Conservation (phyloP, 176 grass and related monocot genomes). For the Echinochloa phyllopogon region DNA sequence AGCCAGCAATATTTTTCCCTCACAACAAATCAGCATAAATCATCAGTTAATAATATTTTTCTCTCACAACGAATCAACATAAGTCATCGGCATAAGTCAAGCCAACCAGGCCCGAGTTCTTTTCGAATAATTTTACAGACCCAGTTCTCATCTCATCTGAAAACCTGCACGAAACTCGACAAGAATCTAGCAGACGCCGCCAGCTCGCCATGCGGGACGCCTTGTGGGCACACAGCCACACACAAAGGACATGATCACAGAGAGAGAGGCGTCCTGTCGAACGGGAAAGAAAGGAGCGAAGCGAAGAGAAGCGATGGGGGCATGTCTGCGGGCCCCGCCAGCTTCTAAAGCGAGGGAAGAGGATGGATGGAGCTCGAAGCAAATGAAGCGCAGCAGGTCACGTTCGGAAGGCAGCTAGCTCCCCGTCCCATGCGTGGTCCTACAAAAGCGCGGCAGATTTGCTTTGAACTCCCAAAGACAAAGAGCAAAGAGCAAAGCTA, state of each 20-base stretch:
- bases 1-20: too few relatives aligned
- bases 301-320: background rate
- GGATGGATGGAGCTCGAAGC: constrained; percentile 34
- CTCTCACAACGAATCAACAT: too few relatives aligned
- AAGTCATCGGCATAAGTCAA: too few relatives aligned
- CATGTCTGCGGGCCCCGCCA: constrained; percentile 6
- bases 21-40: too few relatives aligned
- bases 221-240: background rate
- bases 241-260: background rate
- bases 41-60: too few relatives aligned
- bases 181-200: background rate
- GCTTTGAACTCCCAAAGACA: constrained; percentile 70
- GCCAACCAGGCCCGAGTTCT: too few relatives aligned
- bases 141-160: background rate
- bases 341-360: constrained; percentile 43
- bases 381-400: constrained; percentile 40
- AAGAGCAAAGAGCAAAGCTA: constrained; percentile 55
- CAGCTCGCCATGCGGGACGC: background rate
- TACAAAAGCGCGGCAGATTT: constrained; percentile 83
- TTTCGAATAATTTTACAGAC: too few relatives aligned
- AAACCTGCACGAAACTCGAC: background rate
- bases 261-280: background rate
- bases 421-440: constrained; percentile 66
- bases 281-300: background rate
- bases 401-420: constrained; percentile 54